Evolutionary conservation across 2,329 filamentous ascomycete genomes (phyloP).

Genomic region (Teratosphaeria pseudoeucalypti): DNA sequence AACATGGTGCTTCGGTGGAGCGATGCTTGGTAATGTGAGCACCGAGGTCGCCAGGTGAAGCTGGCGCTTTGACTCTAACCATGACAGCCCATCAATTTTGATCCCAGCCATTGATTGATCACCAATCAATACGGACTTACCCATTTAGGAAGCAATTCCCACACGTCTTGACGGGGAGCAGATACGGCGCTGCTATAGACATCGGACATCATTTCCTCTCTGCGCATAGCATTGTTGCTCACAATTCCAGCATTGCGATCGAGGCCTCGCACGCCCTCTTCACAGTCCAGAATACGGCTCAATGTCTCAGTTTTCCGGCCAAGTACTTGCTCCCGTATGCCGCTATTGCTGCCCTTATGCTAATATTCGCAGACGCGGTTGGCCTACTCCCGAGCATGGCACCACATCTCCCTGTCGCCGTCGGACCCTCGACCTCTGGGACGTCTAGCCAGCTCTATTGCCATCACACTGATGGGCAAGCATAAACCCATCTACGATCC

Average conservation of each 20-base stretch:
- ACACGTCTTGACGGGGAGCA: too few species aligned
- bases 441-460: conserved; percentile 79
- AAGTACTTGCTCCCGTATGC: conserved; percentile 3
- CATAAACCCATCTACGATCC: conserved; percentile 98
- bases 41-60: neutral
- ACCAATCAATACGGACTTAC: neutral
- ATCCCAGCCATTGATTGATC: neutral
- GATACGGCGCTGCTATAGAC: too few species aligned
- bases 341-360: neutral
- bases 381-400: conserved; percentile 94
- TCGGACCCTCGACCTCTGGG: conserved; percentile 60
- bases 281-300: neutral
- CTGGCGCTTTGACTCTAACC: neutral
- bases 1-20: neutral
- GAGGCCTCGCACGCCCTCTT: neutral
- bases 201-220: neutral
- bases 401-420: conserved; percentile 63
- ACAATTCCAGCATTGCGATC: neutral
- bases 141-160: neutral
- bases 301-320: conserved; percentile 13
- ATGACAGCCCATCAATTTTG: neutral
- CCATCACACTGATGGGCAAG: conserved; percentile 88
- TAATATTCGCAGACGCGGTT: conserved; percentile 62
- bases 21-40: neutral
- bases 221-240: neutral